Base-by-base conservation (phyloP, 1,139 yeast genomes). In the Scheffersomyces segobiensis region DNA sequence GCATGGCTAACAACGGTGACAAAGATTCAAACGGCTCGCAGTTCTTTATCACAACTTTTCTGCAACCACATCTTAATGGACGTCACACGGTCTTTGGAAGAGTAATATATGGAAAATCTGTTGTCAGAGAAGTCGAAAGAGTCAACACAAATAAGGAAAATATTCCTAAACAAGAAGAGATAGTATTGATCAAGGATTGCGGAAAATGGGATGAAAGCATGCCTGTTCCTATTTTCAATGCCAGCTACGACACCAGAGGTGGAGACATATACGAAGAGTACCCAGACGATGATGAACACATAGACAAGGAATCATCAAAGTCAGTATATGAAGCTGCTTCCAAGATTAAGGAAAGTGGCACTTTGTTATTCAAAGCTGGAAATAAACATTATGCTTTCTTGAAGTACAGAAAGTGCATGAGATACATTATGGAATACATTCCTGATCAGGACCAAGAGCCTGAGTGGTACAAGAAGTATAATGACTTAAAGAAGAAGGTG, bases 1-100 rank as follows among this genome's bases (percentile, higher is more conserved):
- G 95, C 50, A 87, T 90, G 92, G 96, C 96, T 3, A 90, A 89
- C 66, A 75, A 79, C 50, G 92, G 91, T 3, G 66, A 70, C 19
- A 76, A 80, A 50, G 71, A 86, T 62, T 77, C 89, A 6, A 90
- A 90, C 64, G 83, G 87, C 14, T 86, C 93, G 0, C 97, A 91
- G 69, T 92, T 93, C 67, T 92, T 91, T 69, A 88, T 93, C 54
- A 86, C 91, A 3, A 87, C 93, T 0, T 81, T 79, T 56, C 83
- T 92, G 0, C 84, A 88, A 20, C 88, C 91, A 0, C 97, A 92
- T 70, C 75, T 93, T 56, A 85, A 83, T 52, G 89, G 91, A 0
- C 88, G 88, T 64, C 95, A 91, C 68, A 81, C 95, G 0, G 87
- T 91, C 0, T 89, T 93, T 73, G 98, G 97, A 1, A 79, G 73